Base-by-base conservation (phyloP, 2,329 filamentous ascomycete species). In the Pseudocercospora fijiensis region DNA sequence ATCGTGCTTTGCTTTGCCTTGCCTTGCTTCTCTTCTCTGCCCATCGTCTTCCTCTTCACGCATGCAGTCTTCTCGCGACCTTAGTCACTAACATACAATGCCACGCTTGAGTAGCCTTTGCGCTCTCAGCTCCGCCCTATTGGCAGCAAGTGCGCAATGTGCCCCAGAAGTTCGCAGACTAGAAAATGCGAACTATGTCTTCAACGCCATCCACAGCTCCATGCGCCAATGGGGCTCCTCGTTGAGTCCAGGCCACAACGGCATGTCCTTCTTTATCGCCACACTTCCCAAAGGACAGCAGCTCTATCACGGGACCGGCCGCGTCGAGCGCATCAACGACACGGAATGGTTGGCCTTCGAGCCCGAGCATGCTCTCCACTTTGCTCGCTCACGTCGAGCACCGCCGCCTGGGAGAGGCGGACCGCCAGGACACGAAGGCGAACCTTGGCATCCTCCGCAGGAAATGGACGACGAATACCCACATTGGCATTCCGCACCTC, bases 331-430 rank as follows among this genome's bases (percentile, higher is more conserved):
- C 0, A 81, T 90, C 0, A 74, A 76, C 2, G 83, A 81, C 0
- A 83, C 81, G 2, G 87, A 92, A 70, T 92, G 90, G 89, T 79
- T 92, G 1, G 90, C 90, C 0, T 92, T 92, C 71, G 90, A 92
- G 73, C 83, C 88, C 3, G 89, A 92, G 70, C 90, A 92, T 75
- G 87, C 89, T 0, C 80, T 89, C 67, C 73, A 80, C 2, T 92
- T 92, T 76, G 86, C 88, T 47, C 74, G 75, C 18, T 68, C 70
- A 8, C 64, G 58, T 5, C 61, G 57, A 26, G 61, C 63, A n/a
- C 65, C 65, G 56, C 69, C 68, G 9, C 68, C 61, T 26, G 60
- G 55, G 10, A 45, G 51, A 52, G 55, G 49, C 47, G 60, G 45
- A 58, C 59, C 41, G 18, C 58, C 66, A 51, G 41, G 27, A 27